Conservation (phyloP, 2,329 filamentous ascomycete genomes). For the Elsinoe necatrix region DNA sequence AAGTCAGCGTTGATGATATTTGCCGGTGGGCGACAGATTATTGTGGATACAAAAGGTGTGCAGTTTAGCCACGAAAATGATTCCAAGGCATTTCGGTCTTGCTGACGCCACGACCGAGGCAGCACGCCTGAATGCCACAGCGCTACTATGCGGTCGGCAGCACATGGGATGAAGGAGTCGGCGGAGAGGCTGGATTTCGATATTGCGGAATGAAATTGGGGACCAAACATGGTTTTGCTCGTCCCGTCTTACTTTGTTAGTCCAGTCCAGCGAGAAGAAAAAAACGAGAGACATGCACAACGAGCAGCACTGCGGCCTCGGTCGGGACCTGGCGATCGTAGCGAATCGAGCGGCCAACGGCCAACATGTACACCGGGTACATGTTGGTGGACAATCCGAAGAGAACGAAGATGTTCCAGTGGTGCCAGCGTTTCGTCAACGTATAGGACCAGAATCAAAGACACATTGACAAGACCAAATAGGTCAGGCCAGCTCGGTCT, state of each 20-base stretch:
- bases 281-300: neutral
- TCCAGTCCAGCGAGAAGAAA: neutral
- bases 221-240: neutral
- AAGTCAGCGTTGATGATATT: neutral
- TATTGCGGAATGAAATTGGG: neutral
- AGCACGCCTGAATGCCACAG: neutral
- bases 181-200: neutral
- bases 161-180: neutral
- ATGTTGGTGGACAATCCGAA: neutral
- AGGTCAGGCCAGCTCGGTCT: neutral
- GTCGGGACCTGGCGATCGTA: neutral
- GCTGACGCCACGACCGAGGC: neutral
- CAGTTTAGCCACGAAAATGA: neutral
- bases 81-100: neutral
- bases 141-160: neutral
- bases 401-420: neutral
- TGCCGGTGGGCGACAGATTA: neutral
- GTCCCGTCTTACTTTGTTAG: neutral
- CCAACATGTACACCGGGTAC: neutral
- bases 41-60: neutral
- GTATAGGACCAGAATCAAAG: conserved; percentile 1
- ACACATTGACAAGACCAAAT: neutral
- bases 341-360: neutral
- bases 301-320: neutral
- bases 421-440: conserved; percentile 10